Evolutionary conservation across 1,284 basidiomycete genomes (phyloP), one percentile per base, ranked within the genome.

Genomic region (Ustilago sp.): DNA sequence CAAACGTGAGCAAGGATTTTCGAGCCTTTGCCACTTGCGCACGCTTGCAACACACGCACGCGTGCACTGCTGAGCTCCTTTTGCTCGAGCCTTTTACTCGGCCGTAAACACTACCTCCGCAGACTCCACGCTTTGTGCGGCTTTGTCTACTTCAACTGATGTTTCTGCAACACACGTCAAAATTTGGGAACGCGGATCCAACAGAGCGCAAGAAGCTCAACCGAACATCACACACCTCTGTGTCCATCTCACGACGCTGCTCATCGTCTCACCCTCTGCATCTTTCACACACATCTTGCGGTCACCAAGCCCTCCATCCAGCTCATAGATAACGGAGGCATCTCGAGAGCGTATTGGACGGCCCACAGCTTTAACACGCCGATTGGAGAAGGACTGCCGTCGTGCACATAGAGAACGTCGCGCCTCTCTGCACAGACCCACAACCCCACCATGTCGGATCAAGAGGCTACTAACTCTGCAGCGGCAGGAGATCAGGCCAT

Each of bases 371-470:
- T 13, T 5, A 23, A 6, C 28, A 9, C 23, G 9, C 23, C 9
- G 28, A 13, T 28, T 28, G 23, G 4, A 28, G 19, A 41, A 53
- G 41, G 15, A 48, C 9, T 32, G 52, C 15, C 32, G 23, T 41
- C n/a, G 11, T 28, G 38, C 23, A 31, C 8, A 9, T n/a, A 38
- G 19, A 39, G 1, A 36, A 19, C 8, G 6, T 11, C 19, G 43
- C 31, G 17, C 3, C 41, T 28, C 43, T 55, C 50, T 52, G 66
- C 66, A 68, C 56, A 63, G 55, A 68, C 36, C 51, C 23, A n/a
- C n/a, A 56, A 9, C 19, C 59, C 11, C 35, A 74, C 39, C 67
- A 75, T 75, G 73, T 70, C 73, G 61, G 73, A 75, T 41, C 64
- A 63, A 32, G 73, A 75, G 58, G 51, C 59, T 45, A 28, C 52